phyloP scores from a whole-genome alignment of 306 rosid genomes.

The Adenanthera pavonina region DNA sequence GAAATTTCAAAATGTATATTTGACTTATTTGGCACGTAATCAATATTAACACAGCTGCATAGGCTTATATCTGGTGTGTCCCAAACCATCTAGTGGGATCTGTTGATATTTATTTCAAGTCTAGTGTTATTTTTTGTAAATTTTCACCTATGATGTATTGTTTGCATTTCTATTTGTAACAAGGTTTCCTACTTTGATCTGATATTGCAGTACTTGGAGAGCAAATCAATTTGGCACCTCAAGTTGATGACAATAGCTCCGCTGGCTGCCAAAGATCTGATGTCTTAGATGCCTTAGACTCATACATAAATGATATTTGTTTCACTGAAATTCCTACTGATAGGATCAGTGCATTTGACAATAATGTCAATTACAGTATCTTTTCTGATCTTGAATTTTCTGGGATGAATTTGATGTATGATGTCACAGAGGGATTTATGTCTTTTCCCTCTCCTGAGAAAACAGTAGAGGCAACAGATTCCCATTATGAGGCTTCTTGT shows the following conservation, averaged over 20 bases:
- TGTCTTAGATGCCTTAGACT: conserved; percentile 53
- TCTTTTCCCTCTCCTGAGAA: conserved; percentile 57
- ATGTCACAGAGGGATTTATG: conserved; percentile 52
- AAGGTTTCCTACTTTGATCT: conserved; percentile 8
- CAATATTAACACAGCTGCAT: conserved; percentile 6
- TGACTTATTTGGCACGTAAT: background rate
- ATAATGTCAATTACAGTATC: conserved; percentile 41
- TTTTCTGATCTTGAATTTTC: conserved; percentile 52
- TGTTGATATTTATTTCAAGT: background rate
- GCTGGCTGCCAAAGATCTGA: conserved; percentile 43
- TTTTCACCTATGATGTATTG: background rate
- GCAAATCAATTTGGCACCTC: conserved; percentile 37
- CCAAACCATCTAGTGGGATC: background rate
- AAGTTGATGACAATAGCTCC: conserved; percentile 52
- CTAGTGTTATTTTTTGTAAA: background rate
- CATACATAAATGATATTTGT: conserved; percentile 56
- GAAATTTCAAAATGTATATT: background rate
- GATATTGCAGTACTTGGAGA: conserved; percentile 44
- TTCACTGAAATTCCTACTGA: conserved; percentile 50
- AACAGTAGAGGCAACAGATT: conserved; percentile 45
- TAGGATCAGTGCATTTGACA: conserved; percentile 43
- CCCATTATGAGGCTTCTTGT: conserved; percentile 44
- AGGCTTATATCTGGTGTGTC: conserved; percentile 12
- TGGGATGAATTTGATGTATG: conserved; percentile 53
- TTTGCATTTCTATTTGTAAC: conserved; percentile 32